Base-by-base conservation (phyloP, 2,329 filamentous ascomycete genomes). In the Colletotrichum higginsianum region DNA sequence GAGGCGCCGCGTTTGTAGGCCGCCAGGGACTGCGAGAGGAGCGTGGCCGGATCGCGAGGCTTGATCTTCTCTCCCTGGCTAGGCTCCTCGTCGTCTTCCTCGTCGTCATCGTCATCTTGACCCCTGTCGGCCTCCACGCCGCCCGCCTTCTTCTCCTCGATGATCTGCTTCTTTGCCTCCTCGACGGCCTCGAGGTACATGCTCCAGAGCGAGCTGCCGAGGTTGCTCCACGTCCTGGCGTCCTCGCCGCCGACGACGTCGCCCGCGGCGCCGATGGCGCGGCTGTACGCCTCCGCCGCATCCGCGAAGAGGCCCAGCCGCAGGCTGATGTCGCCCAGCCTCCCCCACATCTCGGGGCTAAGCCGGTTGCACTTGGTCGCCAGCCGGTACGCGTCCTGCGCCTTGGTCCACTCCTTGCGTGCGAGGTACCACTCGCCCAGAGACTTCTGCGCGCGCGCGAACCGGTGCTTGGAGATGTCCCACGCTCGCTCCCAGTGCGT, bases 181-280 rank as follows among this genome's bases (percentile, higher is more conserved):
- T 86, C 82, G 4, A 85, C 74, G 0, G 85, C 80, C 76, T 90
- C 88, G 53, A 84, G 86, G 81, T 89, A 95, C 73, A 93, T 84
- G 71, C 91, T 92, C 75, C 94, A 89, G 1, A 98, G 87, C 0
- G 96, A 92, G 2, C 93, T 95, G 0, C 95, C 96, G 26, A 99
- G 87, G 78, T 99, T 99, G 77, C 93, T 97, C 94, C 96, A 99
- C 0, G 94, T 94, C 78, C 97, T 91, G 0, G 95, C 96, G 78
- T 98, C 95, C 63, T 92, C 91, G 35, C 97, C 95, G 58, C 98
- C 96, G 13, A 94, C 88, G 1, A 81, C 81, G 42, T 87, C 86
- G 42, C 84, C 86, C 0, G 87, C 84, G 8, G 84, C 82, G 75
- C 93, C 91, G 13, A 99, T 95, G 11, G 93, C 92, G 26, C 95